Conservation (phyloP, 495 filamentous ascomycete species). For the Trichodelitschia bisporula region DNA sequence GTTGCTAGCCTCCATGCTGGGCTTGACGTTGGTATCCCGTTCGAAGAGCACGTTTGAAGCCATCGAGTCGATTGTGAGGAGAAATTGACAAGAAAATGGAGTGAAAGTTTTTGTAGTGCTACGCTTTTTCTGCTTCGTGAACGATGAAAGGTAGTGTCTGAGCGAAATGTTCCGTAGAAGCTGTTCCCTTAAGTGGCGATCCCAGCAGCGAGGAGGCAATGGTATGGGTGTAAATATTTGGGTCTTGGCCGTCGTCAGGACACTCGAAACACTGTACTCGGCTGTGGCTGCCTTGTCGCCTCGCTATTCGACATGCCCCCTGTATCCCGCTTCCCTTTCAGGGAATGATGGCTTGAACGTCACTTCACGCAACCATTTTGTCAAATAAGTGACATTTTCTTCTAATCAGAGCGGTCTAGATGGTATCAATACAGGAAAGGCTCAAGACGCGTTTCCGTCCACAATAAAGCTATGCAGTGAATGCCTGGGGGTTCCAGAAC, state of each 20-base stretch:
- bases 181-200: too few relatives aligned
- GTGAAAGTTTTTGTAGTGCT: background rate
- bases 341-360: too few relatives aligned
- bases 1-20: slow-evolving; percentile 10
- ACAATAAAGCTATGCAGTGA: too few relatives aligned
- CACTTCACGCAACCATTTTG: too few relatives aligned
- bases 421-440: too few relatives aligned
- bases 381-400: too few relatives aligned
- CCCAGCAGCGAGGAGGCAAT: too few relatives aligned
- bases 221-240: background rate
- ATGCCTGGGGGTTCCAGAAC: slow-evolving; percentile 42
- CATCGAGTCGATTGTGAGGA: slow-evolving; percentile 1
- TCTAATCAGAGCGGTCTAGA: too few relatives aligned
- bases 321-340: too few relatives aligned
- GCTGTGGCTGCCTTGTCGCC: background rate
- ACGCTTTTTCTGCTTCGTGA: background rate
- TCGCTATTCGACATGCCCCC: too few relatives aligned
- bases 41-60: slow-evolving; percentile 24
- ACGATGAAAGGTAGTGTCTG: background rate
- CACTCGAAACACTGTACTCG: background rate
- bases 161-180: too few relatives aligned
- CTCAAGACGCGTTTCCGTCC: too few relatives aligned
- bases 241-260: background rate
- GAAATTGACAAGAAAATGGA: background rate
- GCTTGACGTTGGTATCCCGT: slow-evolving; percentile 30